Evolutionary conservation across 768 basidiomycete species (phyloP), one percentile per base, ranked within the genome.

Genomic region (Hygrocybe coccinea): DNA sequence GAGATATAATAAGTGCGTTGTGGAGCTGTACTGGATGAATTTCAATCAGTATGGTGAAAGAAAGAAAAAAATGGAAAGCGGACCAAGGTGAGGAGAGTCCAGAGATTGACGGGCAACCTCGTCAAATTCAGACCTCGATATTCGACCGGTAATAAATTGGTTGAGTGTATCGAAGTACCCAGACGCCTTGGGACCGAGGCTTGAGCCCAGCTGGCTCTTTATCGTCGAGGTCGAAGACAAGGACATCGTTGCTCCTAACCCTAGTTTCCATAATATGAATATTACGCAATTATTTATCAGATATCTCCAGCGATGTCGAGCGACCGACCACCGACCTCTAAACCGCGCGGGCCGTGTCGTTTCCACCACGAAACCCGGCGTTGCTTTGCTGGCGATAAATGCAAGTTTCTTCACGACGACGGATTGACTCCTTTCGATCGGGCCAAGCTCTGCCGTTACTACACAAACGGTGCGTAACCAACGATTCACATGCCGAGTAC

Each of bases 1-100:
- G 69, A 2, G 89, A 89, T 29, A 91, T 90, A 35, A 92, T 84
- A 33, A 92, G 76, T 10, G 89, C 84, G 68, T 92, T 92, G 65
- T 92, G 90, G 2, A 91, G 72, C 68, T 89, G 88, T 25, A 90
- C 86, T 86, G 58, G 14, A 44, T 15, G 38, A 44, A 9, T 38
- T 22, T 36, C 14, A n/a, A 55, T 56, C 22, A 55, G 63, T 25
- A n/a, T 2, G 3, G 12, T n/a, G 29, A 21, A 2, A 24, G 41
- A 50, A 22, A 19, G 14, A 8, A 44, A 43, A 55, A 33, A 45
- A 48, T 19, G 5, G 34, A 33, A 36, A 25, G 60, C 64, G 53
- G 49, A 74, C 71, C 62, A 21, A 55, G 54, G 51, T 76, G 78
- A 21, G 83, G 76, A 1, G 80, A 78, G 62, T 82, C 83, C 34